Conservation (phyloP, 2,329 filamentous ascomycete genomes). For the Ascochyta pisi region DNA sequence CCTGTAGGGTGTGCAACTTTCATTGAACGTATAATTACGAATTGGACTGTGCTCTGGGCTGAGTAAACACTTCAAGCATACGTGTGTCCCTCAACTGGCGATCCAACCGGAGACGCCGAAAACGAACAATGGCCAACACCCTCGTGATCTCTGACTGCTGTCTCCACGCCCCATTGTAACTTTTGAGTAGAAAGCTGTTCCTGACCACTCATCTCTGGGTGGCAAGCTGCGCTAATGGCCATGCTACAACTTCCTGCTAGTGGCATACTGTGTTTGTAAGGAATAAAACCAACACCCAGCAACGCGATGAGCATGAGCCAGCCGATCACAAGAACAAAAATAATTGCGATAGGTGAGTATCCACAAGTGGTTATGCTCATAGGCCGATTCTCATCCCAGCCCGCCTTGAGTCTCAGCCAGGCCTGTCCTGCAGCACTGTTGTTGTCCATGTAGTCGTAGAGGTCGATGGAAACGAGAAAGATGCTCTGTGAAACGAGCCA, state of each 20-base stretch:
- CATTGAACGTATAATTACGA: too few species aligned
- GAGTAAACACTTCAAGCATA: too few species aligned
- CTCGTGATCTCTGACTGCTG: background rate
- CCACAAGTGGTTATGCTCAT: slow-evolving; percentile 10
- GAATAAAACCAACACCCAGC: slow-evolving; percentile 70
- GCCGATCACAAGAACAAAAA: slow-evolving; percentile 13
- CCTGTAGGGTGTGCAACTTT: too few species aligned
- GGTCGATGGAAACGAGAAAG: slow-evolving; percentile 43
- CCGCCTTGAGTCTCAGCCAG: background rate
- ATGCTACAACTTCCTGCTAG: slow-evolving; percentile 75
- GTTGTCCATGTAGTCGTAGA: too few species aligned
- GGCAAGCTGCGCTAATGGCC: slow-evolving; percentile 28
- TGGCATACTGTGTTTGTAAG: slow-evolving; percentile 77
- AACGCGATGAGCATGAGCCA: slow-evolving; percentile 9
- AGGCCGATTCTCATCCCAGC: background rate
- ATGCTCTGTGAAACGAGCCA: slow-evolving; percentile 55
- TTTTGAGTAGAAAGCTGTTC: too few species aligned
- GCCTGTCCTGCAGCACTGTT: slow-evolving; percentile 28
- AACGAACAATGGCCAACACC: slow-evolving; percentile 15
- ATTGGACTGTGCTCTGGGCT: too few species aligned
- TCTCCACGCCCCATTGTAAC: too few species aligned
- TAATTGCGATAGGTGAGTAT: slow-evolving; percentile 25
- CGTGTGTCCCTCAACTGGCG: too few species aligned
- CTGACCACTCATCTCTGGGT: background rate
- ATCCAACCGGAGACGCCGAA: too few species aligned